Evolutionary conservation across 169 alveolate genomes (phyloP), one percentile per base, ranked within the genome.

Genomic region (Cryptosporidium ubiquitum): DNA sequence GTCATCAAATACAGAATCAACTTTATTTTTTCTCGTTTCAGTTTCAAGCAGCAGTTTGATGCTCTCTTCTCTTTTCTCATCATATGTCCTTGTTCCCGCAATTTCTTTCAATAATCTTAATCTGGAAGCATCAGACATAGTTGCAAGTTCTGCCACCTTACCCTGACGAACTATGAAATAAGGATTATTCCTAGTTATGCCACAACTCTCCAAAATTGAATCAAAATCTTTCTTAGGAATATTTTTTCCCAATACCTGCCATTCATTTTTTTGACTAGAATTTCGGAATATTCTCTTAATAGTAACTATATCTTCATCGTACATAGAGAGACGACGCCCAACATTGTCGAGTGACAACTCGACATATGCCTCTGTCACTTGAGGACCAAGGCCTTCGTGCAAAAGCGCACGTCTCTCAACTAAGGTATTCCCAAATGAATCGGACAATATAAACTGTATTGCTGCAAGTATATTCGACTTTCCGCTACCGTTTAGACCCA

Each of bases 131-230:
- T 94, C 96, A 40, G 92, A 93, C 93, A 94, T 94, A 68, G 92
- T 93, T 14, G 96, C 92, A 39, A 94, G 84, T n/a, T 84, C 92
- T 52, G 92, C 86, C 20, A 94, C 93, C 84, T 93, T 91, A 3
- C 96, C 96, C 84, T 94, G 96, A 20, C 93, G 93, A 44, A 94
- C 94, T 52, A 94, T 92, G 70, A 92, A 94, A 84, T 93, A 94
- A 18, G 97, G 97, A 86, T 94, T 93, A 58, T 91, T 64, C 37
- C 93, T 92, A 71, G 95, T 92, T 51, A 94, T 93, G 20, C 97
- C 97, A 31, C 95, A 94, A 37, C 95, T 91, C 68, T 93, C 96
- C 70, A 94, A 85, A 55, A 94, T 75, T 47, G 92, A 91, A 70
- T 79, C 92, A n/a, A 94, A 86, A 61, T 94, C 95, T 33, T 92